phyloP scores from a whole-genome alignment of 495 filamentous ascomycete genomes.

The Hyaloscypha finlandica region DNA sequence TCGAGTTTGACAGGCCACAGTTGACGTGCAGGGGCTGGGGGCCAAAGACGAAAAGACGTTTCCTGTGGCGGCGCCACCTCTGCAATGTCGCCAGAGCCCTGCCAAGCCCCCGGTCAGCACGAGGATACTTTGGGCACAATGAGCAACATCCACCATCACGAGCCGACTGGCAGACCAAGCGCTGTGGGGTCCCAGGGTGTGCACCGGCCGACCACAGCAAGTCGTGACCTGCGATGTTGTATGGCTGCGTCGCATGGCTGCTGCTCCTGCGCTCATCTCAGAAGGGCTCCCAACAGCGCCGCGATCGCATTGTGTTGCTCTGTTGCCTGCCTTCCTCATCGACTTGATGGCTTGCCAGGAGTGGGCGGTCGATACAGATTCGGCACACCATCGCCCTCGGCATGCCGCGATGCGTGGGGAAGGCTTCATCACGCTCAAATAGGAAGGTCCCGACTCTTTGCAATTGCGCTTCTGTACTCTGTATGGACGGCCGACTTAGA shows the following conservation, averaged over 20 bases:
- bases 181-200: neutral
- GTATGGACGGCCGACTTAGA: too few relatives aligned
- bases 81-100: too few relatives aligned
- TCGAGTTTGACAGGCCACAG: too few relatives aligned
- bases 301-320: neutral
- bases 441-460: neutral
- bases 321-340: too few relatives aligned
- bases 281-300: neutral
- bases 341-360: neutral
- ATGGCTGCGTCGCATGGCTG: neutral
- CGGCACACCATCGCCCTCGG: neutral
- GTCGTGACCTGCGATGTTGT: neutral
- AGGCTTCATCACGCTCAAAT: neutral
- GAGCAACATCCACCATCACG: neutral
- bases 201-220: neutral
- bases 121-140: neutral
- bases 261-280: neutral
- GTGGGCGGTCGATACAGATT: neutral
- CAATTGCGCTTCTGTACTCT: neutral
- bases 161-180: constrained; percentile 15
- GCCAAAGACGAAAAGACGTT: too few relatives aligned
- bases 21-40: too few relatives aligned
- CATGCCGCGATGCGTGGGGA: neutral
- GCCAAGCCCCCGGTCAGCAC: neutral
- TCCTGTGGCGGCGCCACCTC: too few relatives aligned